Conservation (phyloP, 208 protist genomes). For the Leishmania tarentolae region DNA sequence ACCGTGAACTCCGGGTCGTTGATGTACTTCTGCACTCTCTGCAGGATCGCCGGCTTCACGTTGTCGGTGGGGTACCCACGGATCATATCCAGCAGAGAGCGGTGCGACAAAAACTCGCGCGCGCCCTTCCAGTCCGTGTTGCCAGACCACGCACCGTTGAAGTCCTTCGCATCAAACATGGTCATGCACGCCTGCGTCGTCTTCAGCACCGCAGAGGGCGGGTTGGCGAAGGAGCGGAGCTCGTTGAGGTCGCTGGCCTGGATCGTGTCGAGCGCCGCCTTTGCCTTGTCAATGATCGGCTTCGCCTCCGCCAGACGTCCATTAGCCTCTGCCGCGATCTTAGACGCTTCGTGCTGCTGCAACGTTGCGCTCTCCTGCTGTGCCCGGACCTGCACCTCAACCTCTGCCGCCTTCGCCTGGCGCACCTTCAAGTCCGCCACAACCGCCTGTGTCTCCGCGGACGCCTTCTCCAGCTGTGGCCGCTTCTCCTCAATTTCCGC, state of each 20-base stretch:
- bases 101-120: constrained; percentile 90
- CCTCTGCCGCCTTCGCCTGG: constrained; percentile 84
- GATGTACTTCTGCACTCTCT: constrained; percentile 94
- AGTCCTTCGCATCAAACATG: constrained; percentile 94
- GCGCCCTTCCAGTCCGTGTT: constrained; percentile 91
- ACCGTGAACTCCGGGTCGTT: constrained; percentile 95
- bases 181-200: constrained; percentile 97
- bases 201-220: constrained; percentile 94
- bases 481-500: constrained; percentile 91
- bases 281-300: constrained; percentile 91
- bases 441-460: constrained; percentile 87
- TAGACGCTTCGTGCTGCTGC: constrained; percentile 84
- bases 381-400: constrained; percentile 87
- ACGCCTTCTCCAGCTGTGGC: constrained; percentile 89
- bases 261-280: constrained; percentile 94
- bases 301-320: constrained; percentile 93
- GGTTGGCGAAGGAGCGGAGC: constrained; percentile 94
- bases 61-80: constrained; percentile 96
- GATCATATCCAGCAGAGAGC: constrained; percentile 94
- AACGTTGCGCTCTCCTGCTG: constrained; percentile 91
- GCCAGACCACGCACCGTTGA: constrained; percentile 84
- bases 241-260: constrained; percentile 95
- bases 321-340: constrained; percentile 91
- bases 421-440: constrained; percentile 89
- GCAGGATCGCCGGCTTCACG: constrained; percentile 88